Evolutionary conservation across 352 stramenopile genomes (phyloP).

Genomic region (Phytopythium sindhum): DNA sequence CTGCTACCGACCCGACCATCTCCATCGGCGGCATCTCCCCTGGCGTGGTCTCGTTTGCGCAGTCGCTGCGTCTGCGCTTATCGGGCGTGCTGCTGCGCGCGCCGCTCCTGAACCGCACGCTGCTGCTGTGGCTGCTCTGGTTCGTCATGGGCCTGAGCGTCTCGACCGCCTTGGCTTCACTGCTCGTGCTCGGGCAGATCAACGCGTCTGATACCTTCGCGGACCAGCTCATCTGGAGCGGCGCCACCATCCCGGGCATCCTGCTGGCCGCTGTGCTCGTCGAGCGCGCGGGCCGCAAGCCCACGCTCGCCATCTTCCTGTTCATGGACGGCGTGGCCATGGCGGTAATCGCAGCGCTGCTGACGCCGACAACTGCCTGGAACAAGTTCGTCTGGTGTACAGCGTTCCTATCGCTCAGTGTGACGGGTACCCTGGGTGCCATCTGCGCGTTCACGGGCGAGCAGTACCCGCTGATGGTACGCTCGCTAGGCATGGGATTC

Average conservation of each 20-base stretch:
- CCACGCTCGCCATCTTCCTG: conserved; percentile 30
- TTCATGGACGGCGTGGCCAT: conserved; percentile 22
- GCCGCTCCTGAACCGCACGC: conserved; percentile 32
- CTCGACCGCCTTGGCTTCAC: conserved; percentile 18
- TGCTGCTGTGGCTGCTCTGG: conserved; percentile 48
- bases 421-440: conserved; percentile 23
- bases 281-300: conserved; percentile 29
- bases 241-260: conserved; percentile 36
- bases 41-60: conserved; percentile 31
- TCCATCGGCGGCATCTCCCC: conserved; percentile 18
- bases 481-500: conserved; percentile 37
- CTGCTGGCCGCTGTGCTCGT: conserved; percentile 36
- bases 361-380: conserved; percentile 19
- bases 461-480: conserved; percentile 43
- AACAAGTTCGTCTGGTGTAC: conserved; percentile 3
- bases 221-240: conserved; percentile 35
- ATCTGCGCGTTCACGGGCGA: conserved; percentile 41
- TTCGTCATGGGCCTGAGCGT: conserved; percentile 19
- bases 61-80: conserved; percentile 33
- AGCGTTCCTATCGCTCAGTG: conserved; percentile 20
- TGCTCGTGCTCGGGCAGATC: conserved; percentile 21
- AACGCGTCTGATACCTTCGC: conserved; percentile 8
- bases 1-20: too few species aligned
- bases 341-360: conserved; percentile 19
- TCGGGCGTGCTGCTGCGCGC: conserved; percentile 37